Evolutionary conservation across 148 eudicot species (phyloP).

Genomic region (Rhododendron ovatum): DNA sequence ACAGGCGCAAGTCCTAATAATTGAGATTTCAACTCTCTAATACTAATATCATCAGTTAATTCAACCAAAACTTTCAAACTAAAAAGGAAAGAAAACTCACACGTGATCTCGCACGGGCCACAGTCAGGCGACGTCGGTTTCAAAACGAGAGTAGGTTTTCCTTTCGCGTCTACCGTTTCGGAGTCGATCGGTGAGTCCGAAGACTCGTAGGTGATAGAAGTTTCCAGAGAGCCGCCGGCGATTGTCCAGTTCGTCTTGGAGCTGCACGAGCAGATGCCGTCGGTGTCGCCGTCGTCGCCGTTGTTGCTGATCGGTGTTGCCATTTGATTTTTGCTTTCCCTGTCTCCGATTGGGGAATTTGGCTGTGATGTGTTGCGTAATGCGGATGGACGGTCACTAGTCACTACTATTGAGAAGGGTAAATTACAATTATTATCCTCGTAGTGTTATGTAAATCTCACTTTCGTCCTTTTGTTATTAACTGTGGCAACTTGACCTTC

Average conservation of each 20-base stretch:
- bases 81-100: not conserved
- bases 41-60: not conserved
- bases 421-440: not conserved
- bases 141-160: slow-evolving; percentile 38
- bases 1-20: too few relatives aligned
- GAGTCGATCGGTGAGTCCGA: slow-evolving; percentile 32
- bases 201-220: slow-evolving; percentile 48
- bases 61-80: not conserved
- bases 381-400: not conserved
- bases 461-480: not conserved
- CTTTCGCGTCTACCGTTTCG: slow-evolving; percentile 15
- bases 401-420: not conserved
- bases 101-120: not conserved
- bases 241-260: slow-evolving; percentile 44
- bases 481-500: not conserved
- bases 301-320: not conserved
- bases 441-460: not conserved
- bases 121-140: slow-evolving; percentile 17
- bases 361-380: not conserved
- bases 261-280: slow-evolving; percentile 13
- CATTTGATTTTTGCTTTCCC: not conserved
- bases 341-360: not conserved
- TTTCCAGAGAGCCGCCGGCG: slow-evolving; percentile 44
- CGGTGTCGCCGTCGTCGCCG: not conserved
- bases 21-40: not conserved